Conservation (phyloP, 2,329 filamentous ascomycete genomes). For the Teratosphaeria pseudoeucalypti region DNA sequence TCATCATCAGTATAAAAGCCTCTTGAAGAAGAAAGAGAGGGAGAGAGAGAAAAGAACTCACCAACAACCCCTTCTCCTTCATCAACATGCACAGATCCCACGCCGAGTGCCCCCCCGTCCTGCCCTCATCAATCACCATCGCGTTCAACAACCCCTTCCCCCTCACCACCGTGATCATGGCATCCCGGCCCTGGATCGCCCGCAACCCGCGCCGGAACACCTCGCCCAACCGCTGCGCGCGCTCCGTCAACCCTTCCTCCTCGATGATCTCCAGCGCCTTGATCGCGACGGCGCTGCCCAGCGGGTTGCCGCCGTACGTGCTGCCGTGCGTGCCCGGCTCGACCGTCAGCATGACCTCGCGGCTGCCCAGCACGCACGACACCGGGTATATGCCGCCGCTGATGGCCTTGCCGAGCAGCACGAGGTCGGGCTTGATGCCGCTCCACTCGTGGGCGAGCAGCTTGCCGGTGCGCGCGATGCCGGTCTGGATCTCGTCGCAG, state of each 20-base stretch:
- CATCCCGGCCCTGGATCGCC: conserved; percentile 54
- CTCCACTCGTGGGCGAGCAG: conserved; percentile 94
- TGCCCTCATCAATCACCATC: conserved; percentile 85
- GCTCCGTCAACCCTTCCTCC: conserved; percentile 78
- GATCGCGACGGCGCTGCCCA: conserved; percentile 92
- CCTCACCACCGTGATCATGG: conserved; percentile 71
- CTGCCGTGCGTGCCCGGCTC: conserved; percentile 96
- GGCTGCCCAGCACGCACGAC: conserved; percentile 76
- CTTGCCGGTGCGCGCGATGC: conserved; percentile 86
- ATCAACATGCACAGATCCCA: conserved; percentile 96
- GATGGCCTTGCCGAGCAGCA: conserved; percentile 93
- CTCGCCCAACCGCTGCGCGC: conserved; percentile 69
- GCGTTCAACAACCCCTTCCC: conserved; percentile 94
- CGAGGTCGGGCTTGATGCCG: conserved; percentile 87
- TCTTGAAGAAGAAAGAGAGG: too few relatives aligned
- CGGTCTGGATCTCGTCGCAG: conserved; percentile 97
- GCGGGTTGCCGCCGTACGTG: conserved; percentile 95
- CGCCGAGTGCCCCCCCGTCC: conserved; percentile 73
- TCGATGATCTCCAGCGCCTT: conserved; percentile 87
- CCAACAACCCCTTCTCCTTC: conserved; percentile 89
- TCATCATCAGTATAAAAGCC: background rate
- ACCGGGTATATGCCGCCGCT: conserved; percentile 99
- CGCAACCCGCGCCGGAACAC: conserved; percentile 71
- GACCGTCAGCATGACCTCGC: conserved; percentile 88
- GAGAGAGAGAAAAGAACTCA: conserved; percentile 28